phyloP scores from a whole-genome alignment of 2,329 filamentous ascomycete species.

The Phaeoacremonium minimum region DNA sequence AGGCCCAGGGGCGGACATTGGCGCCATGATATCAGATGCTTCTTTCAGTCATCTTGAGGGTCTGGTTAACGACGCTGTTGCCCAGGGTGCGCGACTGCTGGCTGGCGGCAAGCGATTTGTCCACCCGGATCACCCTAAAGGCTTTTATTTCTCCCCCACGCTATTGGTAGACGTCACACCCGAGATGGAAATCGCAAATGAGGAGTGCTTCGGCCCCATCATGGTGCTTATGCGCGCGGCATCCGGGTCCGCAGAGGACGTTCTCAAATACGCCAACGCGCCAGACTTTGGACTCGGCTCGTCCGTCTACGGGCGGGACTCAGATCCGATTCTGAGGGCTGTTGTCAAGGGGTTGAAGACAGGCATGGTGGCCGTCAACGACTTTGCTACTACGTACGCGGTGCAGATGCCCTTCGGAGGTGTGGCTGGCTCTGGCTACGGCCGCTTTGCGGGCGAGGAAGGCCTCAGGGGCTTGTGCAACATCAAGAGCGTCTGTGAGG shows the following conservation, averaged over 20 bases:
- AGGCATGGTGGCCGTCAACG: conserved; percentile 93
- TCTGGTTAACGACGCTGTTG: conserved; percentile 73
- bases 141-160: conserved; percentile 91
- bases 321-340: conserved; percentile 52
- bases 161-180: conserved; percentile 85
- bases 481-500: conserved; percentile 78
- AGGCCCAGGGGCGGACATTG: conserved; percentile 76
- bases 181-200: conserved; percentile 80
- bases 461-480: conserved; percentile 84
- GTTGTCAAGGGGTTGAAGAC: conserved; percentile 68
- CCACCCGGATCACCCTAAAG: conserved; percentile 70
- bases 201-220: conserved; percentile 90
- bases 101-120: conserved; percentile 68
- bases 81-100: conserved; percentile 73
- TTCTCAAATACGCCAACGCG: conserved; percentile 77
- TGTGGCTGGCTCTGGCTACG: conserved; percentile 84
- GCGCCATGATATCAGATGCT: conserved; percentile 80
- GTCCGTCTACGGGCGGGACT: conserved; percentile 74
- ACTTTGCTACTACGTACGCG: conserved; percentile 91
- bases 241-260: conserved; percentile 53
- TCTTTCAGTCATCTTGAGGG: conserved; percentile 72
- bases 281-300: conserved; percentile 83
- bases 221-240: conserved; percentile 77
- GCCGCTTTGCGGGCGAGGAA: conserved; percentile 87
- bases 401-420: conserved; percentile 94